Base-by-base conservation (phyloP, 129 eudicot species). In the Gnaphalium uliginosum region DNA sequence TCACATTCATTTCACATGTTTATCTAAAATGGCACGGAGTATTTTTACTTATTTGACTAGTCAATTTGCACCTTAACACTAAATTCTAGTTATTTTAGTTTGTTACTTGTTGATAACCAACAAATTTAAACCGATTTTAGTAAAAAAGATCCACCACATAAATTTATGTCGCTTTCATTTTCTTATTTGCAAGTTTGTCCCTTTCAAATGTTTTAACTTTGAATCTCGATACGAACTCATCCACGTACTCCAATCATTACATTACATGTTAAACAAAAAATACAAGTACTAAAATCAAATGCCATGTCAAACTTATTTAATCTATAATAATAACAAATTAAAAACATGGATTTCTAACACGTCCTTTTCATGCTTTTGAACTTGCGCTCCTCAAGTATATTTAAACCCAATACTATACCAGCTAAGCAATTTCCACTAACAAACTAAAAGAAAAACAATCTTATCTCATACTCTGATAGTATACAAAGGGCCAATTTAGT, bases 191-290 rank as follows among this genome's bases (percentile, higher is more conserved):
- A 70, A 26, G 6, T 32, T 53, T 53, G 65, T 71, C 75, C 27
- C 26, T 53, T 53, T 71, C 75, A 71, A 8, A 35, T 60, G 19
- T 75, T 64, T 75, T 6, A 63, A 75, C 14, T 53, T 21, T 22
- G 46, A 59, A 58, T 57, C 69, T 70, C 35, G 27, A 69, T 41
- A 27, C 70, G 46, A 68, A 26, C 33, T 77, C 59, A 59, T 77
- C 70, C 76, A 77, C 75, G 51, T 57, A 77, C 25, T 30, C 69
- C 59, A 57, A 68, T 53, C 50, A 56, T 77, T 69, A 41, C 50
- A 56, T 77, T 69, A 41, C 75, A 39, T 77, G 33, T 77, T 60
- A 68, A 68, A 68, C n/a, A n/a, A n/a, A 68, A 58, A 25, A 26
- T 39, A 58, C 75, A 37, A 67, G 25, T 29, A 50, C 46, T 32